A percentile compares a stretch with the other conserved stretches of the same genome.
These are phyloP conservation scores for Vaccinium macrocarpon DNA, from an alignment of 148 eudicot genomes.

Conservation along the genomic window DNA sequence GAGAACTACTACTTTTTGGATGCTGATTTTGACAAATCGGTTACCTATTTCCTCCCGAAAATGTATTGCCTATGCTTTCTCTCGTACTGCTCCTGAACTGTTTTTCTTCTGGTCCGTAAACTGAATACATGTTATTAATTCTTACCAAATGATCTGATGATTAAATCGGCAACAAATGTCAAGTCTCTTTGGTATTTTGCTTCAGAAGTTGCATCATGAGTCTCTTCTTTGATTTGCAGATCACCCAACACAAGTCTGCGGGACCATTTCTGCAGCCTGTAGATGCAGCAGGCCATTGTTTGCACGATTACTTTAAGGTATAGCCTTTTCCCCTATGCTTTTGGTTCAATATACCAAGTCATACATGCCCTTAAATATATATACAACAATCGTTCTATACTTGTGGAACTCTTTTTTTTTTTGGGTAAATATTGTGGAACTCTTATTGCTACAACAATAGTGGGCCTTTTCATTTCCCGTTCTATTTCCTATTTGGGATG, in stretches of 20 bases:
- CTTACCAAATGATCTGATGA: no score
- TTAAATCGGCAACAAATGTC: no score
- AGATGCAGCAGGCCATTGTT: no score
- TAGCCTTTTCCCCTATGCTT: no score
- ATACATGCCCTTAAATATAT: neutral
- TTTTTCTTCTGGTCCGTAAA: neutral
- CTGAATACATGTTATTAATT: neutral
- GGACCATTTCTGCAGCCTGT: no score
- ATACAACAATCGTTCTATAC: neutral
- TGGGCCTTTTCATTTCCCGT: neutral
- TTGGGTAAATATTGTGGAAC: neutral
- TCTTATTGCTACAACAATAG: neutral
- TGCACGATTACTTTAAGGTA: no score
- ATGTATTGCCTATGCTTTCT: neutral
- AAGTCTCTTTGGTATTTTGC: no score
- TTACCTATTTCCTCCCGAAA: neutral
- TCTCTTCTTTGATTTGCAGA: no score
- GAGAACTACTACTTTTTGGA: neutral
- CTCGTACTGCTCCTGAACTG: neutral
- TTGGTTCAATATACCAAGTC: neutral
- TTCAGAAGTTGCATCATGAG: no score
- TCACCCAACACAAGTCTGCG: no score
- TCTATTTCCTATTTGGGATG: neutral
- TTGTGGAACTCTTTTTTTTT: neutral
- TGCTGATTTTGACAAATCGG: neutral